Evolutionary conservation across 2,329 filamentous ascomycete species (phyloP), one percentile per base, ranked within the genome.

Genomic region (Apiospora saccharicola): DNA sequence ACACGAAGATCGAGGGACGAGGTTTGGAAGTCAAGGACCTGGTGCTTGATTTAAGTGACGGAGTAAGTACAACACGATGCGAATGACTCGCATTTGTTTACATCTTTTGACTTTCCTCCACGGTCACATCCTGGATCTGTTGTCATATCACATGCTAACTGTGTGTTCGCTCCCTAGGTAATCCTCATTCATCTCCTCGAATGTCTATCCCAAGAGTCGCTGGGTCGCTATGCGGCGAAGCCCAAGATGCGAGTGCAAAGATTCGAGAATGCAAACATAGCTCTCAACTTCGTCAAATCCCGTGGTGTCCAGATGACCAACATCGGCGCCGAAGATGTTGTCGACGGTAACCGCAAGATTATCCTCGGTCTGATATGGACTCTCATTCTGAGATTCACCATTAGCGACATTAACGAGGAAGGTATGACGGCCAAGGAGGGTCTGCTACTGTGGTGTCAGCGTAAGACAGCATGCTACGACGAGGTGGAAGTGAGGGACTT

Each of bases 361-460:
- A 97, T 98, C 73, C 88, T 99, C 43, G 96, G 96, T 43, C 87
- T 99, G 78, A 98, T 99, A 83, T 99, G 96, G 96, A 99, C 95
- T 7, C 88, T 99, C 75, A 99, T 99, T 92, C 87, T 98, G 76
- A 90, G 96, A 69, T 99, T 99, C 83, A 99, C 96, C 77, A 99
- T 99, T 81, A 98, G 93, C 82, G 96, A 99, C 83, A 99, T 99
- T 86, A 98, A 97, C 81, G 93, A 96, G 82, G 96, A 98, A 87
- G 96, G 96, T 76, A 92, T 98, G 90, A 98, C 96, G 70, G 96
- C 96, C 72, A 98, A 98, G 83, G 96, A 98, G 82, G 96, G 96
- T 75, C 85, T 99, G 78, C 84, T 99, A 72, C 85, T 99, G 34
- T 99, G 96, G 96, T 99, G 96, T 86, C 96, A 99, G 85, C 89